Conservation (phyloP, 805 yeast genomes). For the Zygotorulaspora danielsina region DNA sequence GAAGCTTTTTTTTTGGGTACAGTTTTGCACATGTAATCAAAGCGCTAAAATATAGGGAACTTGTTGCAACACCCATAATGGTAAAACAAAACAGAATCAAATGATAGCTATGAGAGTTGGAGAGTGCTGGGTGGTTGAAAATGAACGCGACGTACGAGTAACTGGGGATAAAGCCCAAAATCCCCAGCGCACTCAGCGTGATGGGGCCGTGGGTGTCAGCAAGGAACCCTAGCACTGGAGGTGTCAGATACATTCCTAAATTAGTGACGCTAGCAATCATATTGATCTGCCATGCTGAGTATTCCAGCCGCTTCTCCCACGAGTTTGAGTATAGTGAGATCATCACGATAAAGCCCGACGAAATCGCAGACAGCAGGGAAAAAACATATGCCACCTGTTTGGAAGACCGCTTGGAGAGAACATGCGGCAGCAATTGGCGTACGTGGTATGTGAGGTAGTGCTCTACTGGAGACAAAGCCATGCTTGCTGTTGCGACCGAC, state of each 20-base stretch:
- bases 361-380: conserved; percentile 60
- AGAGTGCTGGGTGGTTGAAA: conserved; percentile 27
- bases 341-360: conserved; percentile 77
- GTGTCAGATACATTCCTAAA: conserved; percentile 77
- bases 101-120: conserved; percentile 28
- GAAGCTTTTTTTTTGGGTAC: conserved; percentile 69
- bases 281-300: conserved; percentile 66
- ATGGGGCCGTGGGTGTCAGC: conserved; percentile 88
- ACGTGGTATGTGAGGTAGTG: conserved; percentile 43
- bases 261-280: conserved; percentile 68
- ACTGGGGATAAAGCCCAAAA: conserved; percentile 62
- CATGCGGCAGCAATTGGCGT: conserved; percentile 40
- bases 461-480: conserved; percentile 31
- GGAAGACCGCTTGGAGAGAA: conserved; percentile 40
- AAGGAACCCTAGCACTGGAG: conserved; percentile 75
- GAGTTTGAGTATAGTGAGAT: conserved; percentile 76
- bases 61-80: conserved; percentile 66
- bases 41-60: conserved; percentile 66
- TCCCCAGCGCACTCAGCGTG: conserved; percentile 56
- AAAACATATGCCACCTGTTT: conserved; percentile 50
- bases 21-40: conserved; percentile 78
- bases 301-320: conserved; percentile 54
- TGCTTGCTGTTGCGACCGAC: conserved; percentile 4
- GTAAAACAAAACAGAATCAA: conserved; percentile 49
- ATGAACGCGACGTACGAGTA: conserved; percentile 48